Conservation (phyloP, 1,284 basidiomycete genomes). For the Leccinum subrobustum region DNA sequence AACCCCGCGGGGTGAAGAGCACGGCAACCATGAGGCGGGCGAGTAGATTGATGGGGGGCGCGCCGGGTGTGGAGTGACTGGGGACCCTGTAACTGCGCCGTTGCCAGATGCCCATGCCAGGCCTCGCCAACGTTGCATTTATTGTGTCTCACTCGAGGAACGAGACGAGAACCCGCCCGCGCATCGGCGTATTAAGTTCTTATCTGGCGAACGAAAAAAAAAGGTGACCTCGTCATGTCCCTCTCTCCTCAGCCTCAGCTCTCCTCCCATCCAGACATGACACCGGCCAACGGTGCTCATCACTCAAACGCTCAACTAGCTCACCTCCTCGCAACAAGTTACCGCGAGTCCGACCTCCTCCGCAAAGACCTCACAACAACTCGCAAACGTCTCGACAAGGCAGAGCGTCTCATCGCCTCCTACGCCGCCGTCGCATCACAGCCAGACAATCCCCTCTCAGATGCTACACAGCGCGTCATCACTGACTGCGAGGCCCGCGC, state of each 20-base stretch:
- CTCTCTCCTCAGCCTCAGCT: constrained; percentile 22
- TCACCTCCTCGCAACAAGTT: constrained; percentile 49
- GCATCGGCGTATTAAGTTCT: background rate
- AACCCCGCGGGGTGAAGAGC: background rate
- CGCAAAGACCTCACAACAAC: constrained; percentile 45
- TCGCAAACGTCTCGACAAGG: constrained; percentile 49
- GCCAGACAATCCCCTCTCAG: constrained; percentile 21
- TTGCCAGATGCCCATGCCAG: background rate
- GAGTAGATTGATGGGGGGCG: constrained; percentile 23
- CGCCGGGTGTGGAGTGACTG: constrained; percentile 9
- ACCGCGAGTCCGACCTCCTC: constrained; percentile 50
- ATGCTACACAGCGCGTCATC: constrained; percentile 35
- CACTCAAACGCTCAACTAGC: constrained; percentile 54
- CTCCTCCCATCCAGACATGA: background rate
- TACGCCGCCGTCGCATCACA: constrained; percentile 22
- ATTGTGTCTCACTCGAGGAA: background rate
- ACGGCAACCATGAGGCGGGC: constrained; percentile 22
- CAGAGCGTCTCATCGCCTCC: constrained; percentile 47
- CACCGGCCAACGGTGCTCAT: constrained; percentile 7
- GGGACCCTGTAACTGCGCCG: constrained; percentile 13
- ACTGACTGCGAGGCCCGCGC: constrained; percentile 50
- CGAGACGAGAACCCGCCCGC: background rate
- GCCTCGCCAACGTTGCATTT: constrained; percentile 34
- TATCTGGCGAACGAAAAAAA: background rate
- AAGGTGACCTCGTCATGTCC: constrained; percentile 16